Base-by-base conservation (phyloP, 2,329 filamentous ascomycete species). In the Diaporthe nobilis region DNA sequence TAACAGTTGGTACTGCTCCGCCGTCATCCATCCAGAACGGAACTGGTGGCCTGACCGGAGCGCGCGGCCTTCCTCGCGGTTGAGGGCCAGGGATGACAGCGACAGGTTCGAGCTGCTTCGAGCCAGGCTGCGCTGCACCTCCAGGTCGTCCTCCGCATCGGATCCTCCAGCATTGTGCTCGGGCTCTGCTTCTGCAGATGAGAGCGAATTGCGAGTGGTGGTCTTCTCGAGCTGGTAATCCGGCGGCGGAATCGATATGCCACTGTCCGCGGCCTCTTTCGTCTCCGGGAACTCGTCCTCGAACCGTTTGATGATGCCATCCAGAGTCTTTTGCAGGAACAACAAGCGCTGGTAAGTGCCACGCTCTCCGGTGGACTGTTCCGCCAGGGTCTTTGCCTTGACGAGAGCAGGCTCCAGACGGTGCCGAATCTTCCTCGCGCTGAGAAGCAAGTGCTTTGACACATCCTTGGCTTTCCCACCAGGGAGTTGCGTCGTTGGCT, bases 261-360 rank as follows among this genome's bases (percentile, higher is more conserved):
- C 81, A 49, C 82, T 80, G 68, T 83, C 81, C 13, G 78, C 78
- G 20, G 80, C 80, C 73, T 87, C 87, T 49, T 95, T 92, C 0
- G 94, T 97, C 82, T 98, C 96, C 0, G 97, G 97, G 80, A 95
- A 98, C 84, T 98, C 96, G 82, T 98, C 94, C 83, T 98, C 97
- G 82, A 98, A 99, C 39, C 97, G 94, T 82, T 95, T 93, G 81
- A 98, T 98, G 86, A 98, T 98, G 79, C 94, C 93, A 80, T 95
- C 90, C 13, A 99, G 88, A 0, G 97, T 98, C 77, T 94, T 89
- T 80, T 98, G 95, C 42, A 99, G 90, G 89, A 98, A 98, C 58
- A 93, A 88, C 28, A 98, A 90, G 67, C 94, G 93, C 49, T 92
- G 92, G 82, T 98, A 94, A 78, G 93, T 94, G 53, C 84, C 82